Evolutionary conservation across 1,139 yeast species (phyloP).

Genomic region (Scheffersomyces cryptocercus): DNA sequence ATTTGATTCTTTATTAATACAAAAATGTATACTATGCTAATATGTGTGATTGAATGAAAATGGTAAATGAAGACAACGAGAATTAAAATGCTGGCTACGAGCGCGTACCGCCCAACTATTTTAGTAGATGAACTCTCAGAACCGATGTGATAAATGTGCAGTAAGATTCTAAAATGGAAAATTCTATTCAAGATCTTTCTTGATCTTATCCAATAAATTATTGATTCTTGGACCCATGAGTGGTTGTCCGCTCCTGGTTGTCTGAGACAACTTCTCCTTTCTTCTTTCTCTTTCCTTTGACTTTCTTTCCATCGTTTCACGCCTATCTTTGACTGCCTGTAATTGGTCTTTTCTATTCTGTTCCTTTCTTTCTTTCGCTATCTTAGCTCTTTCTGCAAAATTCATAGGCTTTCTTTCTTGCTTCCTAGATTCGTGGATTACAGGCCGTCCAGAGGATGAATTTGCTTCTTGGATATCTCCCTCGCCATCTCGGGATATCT

Average conservation of each 20-base stretch:
- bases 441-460: background rate
- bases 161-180: background rate
- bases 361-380: constrained; percentile 32
- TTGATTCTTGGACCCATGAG: constrained; percentile 88
- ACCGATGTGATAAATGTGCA: too few relatives aligned
- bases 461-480: background rate
- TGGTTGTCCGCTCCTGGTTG: constrained; percentile 81
- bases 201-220: constrained; percentile 74
- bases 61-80: too few relatives aligned
- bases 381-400: constrained; percentile 49
- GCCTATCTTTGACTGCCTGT: constrained; percentile 17
- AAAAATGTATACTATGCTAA: too few relatives aligned
- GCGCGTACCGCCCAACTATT: too few relatives aligned
- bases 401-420: constrained; percentile 16
- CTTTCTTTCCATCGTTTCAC: constrained; percentile 15
- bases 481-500: constrained; percentile 1
- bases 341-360: constrained; percentile 29
- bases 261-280: constrained; percentile 54
- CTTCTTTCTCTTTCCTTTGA: constrained; percentile 39
- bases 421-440: background rate
- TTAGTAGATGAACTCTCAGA: too few relatives aligned
- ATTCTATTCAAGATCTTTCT: constrained; percentile 34
- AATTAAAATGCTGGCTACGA: too few relatives aligned
- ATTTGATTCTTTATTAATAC: too few relatives aligned
- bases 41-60: too few relatives aligned